Conservation (phyloP, 805 yeast species). For the Wickerhamiella lipophila region DNA sequence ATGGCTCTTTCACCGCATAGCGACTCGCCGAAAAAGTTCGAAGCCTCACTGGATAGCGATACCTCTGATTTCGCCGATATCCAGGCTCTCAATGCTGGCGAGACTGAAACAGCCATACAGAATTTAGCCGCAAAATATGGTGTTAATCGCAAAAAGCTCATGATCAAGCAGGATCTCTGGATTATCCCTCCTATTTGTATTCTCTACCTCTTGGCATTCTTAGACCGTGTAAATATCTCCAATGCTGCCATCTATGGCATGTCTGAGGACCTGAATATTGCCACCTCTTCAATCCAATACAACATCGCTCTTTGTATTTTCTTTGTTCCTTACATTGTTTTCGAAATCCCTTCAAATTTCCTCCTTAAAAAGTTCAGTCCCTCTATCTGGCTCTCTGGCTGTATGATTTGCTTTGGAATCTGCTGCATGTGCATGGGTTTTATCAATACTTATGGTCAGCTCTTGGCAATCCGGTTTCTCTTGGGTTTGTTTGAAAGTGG, state of each 20-base stretch:
- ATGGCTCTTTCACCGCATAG: background rate
- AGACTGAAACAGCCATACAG: conserved; percentile 12
- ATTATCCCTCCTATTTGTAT: conserved; percentile 35
- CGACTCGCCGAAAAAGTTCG: conserved; percentile 1
- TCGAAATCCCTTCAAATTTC: conserved; percentile 32
- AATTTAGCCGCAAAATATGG: conserved; percentile 35
- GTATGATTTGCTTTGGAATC: conserved; percentile 29
- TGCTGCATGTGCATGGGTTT: conserved; percentile 29
- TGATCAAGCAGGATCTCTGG: conserved; percentile 38
- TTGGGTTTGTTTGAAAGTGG: conserved; percentile 36
- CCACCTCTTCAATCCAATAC: conserved; percentile 31
- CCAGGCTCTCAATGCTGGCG: background rate
- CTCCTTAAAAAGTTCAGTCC: conserved; percentile 29
- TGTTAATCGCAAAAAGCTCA: conserved; percentile 42
- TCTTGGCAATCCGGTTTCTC: conserved; percentile 30
- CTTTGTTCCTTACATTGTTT: conserved; percentile 25
- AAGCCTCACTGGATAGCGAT: background rate
- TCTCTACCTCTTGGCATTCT: conserved; percentile 35
- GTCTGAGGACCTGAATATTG: conserved; percentile 30
- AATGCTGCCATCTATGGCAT: conserved; percentile 38
- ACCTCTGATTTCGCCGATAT: background rate
- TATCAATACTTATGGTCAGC: conserved; percentile 26
- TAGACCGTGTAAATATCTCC: conserved; percentile 37
- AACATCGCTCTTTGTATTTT: conserved; percentile 34
- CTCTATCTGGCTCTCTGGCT: conserved; percentile 26